A percentile compares a stretch with the other conserved stretches of the same genome.
Evolutionary conservation across 2,329 filamentous ascomycete genomes (phyloP).

Genomic region (Arthroderma uncinatum): DNA sequence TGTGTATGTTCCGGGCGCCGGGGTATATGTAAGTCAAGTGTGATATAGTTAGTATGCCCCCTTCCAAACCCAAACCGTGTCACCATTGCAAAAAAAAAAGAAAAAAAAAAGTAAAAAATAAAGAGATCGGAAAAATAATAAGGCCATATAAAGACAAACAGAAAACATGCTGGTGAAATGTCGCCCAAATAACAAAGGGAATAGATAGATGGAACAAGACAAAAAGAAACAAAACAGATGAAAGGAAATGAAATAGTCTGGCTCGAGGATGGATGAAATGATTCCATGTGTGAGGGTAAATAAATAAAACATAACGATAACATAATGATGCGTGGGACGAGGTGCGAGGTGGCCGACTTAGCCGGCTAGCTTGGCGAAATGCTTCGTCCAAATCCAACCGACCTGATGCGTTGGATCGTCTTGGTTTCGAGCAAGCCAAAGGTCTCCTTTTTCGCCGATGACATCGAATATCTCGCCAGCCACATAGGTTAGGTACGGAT

Average conservation of each 20-base stretch:
- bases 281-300: neutral
- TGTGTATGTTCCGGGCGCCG: slow-evolving; percentile 4
- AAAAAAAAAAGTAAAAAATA: neutral
- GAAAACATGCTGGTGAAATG: slow-evolving; percentile 5
- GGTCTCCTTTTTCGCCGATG: slow-evolving; percentile 89
- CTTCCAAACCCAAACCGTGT: slow-evolving; percentile 2
- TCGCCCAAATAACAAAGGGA: slow-evolving; percentile 8
- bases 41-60: slow-evolving; percentile 4
- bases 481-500: slow-evolving; percentile 90
- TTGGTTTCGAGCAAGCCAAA: slow-evolving; percentile 96
- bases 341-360: neutral
- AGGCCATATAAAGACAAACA: slow-evolving; percentile 9
- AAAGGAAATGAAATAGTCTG: neutral
- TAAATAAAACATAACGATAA: slow-evolving; percentile 4
- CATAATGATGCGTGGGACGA: neutral
- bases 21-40: slow-evolving; percentile 3
- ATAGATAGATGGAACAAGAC: neutral
- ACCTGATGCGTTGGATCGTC: slow-evolving; percentile 69
- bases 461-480: slow-evolving; percentile 91
- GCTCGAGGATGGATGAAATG: neutral
- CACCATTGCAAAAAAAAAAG: neutral
- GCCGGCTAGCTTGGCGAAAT: slow-evolving; percentile 56
- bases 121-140: slow-evolving; percentile 2
- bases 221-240: neutral
- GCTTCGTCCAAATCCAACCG: slow-evolving; percentile 99